phyloP scores from a whole-genome alignment of 2,329 filamentous ascomycete species.

The Apiospora hydei region DNA sequence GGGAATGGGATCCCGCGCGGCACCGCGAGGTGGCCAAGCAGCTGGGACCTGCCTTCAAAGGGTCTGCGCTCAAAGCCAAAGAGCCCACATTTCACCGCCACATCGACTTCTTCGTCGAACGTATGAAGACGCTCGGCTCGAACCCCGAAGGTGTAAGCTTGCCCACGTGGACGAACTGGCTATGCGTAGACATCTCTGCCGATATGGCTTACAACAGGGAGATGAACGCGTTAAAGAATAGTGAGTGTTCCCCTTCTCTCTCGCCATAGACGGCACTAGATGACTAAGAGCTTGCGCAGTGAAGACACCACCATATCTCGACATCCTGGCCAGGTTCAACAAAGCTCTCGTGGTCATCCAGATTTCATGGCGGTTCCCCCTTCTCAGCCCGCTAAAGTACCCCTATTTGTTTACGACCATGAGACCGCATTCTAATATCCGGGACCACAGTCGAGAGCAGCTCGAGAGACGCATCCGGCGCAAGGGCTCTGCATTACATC shows the following conservation, averaged over 20 bases:
- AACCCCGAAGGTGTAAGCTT: background rate
- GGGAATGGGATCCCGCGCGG: constrained; percentile 34
- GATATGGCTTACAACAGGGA: constrained; percentile 36
- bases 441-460: constrained; percentile 28
- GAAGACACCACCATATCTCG: constrained; percentile 24
- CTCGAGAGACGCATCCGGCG: constrained; percentile 28
- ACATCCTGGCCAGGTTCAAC: constrained; percentile 27
- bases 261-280: background rate
- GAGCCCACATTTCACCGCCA: constrained; percentile 35
- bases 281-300: background rate
- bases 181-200: constrained; percentile 35
- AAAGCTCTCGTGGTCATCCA: constrained; percentile 26
- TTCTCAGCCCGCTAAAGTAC: constrained; percentile 29
- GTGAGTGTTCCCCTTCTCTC: constrained; percentile 23
- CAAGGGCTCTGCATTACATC: constrained; percentile 27
- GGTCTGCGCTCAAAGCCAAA: constrained; percentile 30
- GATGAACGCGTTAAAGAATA: constrained; percentile 31
- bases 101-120: constrained; percentile 34
- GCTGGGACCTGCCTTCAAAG: constrained; percentile 36
- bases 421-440: constrained; percentile 27
- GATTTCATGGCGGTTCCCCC: constrained; percentile 29
- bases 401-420: constrained; percentile 26
- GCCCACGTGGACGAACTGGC: constrained; percentile 34
- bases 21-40: constrained; percentile 34
- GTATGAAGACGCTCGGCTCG: constrained; percentile 29